phyloP scores from a whole-genome alignment of 768 basidiomycete species.

The Artomyces pyxidatus region DNA sequence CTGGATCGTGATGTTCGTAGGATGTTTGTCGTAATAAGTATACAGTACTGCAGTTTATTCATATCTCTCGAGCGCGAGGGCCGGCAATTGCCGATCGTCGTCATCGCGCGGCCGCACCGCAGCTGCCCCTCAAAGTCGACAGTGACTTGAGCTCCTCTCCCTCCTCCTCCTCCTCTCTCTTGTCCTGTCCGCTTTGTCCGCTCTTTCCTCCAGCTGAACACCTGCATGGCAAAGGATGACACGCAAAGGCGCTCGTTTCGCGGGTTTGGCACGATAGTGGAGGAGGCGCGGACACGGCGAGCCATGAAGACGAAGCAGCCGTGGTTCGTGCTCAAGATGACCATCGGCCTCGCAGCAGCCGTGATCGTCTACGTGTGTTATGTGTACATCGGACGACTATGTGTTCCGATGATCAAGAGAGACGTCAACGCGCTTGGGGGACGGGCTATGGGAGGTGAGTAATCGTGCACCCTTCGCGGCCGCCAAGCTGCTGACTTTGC shows the following conservation, averaged over 20 bases:
- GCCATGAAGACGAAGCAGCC: conserved; percentile 44
- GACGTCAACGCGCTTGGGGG: conserved; percentile 36
- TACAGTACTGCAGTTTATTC: no score
- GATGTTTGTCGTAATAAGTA: no score
- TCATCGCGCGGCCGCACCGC: no score
- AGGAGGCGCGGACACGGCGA: conserved; percentile 2
- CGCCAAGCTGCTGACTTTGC: background rate
- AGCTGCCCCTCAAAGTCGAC: no score
- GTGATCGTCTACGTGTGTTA: conserved; percentile 65
- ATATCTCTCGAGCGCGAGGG: no score
- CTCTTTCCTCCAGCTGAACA: no score
- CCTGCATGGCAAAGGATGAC: background rate
- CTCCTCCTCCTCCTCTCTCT: no score
- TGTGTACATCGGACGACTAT: conserved; percentile 70
- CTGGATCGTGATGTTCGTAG: no score
- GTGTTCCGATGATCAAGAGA: conserved; percentile 58
- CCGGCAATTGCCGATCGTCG: no score
- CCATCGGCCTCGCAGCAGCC: conserved; percentile 48
- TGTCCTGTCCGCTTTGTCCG: no score
- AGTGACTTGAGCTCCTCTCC: no score
- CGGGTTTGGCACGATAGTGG: background rate
- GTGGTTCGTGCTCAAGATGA: conserved; percentile 67
- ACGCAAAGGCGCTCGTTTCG: background rate
- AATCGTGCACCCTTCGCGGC: background rate
- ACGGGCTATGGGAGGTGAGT: conserved; percentile 61